phyloP scores from a whole-genome alignment of 371 early-diverging fungal species.

The Nematocida sp. region DNA sequence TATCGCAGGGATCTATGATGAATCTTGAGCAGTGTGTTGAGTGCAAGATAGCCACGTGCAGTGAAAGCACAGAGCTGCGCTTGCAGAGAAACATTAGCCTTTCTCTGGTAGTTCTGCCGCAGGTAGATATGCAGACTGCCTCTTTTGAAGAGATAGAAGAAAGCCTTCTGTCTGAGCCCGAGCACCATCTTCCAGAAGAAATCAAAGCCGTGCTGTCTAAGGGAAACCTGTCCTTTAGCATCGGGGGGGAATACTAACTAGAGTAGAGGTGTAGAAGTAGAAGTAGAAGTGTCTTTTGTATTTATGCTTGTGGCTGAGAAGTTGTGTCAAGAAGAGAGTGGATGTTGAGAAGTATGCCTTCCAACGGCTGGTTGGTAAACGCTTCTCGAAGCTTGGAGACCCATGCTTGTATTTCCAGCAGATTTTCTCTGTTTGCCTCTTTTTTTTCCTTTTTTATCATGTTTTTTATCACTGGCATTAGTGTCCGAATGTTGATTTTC shows the following conservation, averaged over 20 bases:
- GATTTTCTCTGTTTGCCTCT: no score
- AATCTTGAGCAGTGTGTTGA: constrained; percentile 34
- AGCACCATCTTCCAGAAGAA: constrained; percentile 40
- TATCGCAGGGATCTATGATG: neutral
- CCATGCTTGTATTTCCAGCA: no score
- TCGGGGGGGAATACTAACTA: constrained; percentile 6
- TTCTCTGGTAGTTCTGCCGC: constrained; percentile 1
- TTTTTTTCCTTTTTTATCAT: no score
- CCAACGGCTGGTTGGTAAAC: no score
- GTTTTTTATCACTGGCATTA: no score
- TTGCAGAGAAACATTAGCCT: constrained; percentile 3
- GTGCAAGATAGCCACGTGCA: constrained; percentile 13
- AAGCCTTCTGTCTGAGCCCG: neutral
- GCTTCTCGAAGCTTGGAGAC: no score
- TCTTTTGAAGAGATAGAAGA: neutral
- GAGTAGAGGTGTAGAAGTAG: no score
- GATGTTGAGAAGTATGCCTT: no score
- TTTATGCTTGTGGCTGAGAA: no score
- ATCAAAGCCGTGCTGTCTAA: constrained; percentile 1
- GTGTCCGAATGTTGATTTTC: no score
- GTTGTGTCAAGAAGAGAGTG: no score
- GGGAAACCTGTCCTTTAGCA: neutral
- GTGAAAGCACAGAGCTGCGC: neutral
- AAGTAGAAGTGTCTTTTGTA: no score
- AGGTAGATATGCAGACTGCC: neutral